Percentiles rank a stretch among this genome's conserved stretches.
phyloP scores from a whole-genome alignment of 352 stramenopile genomes.

The Globisporangium lucens region DNA sequence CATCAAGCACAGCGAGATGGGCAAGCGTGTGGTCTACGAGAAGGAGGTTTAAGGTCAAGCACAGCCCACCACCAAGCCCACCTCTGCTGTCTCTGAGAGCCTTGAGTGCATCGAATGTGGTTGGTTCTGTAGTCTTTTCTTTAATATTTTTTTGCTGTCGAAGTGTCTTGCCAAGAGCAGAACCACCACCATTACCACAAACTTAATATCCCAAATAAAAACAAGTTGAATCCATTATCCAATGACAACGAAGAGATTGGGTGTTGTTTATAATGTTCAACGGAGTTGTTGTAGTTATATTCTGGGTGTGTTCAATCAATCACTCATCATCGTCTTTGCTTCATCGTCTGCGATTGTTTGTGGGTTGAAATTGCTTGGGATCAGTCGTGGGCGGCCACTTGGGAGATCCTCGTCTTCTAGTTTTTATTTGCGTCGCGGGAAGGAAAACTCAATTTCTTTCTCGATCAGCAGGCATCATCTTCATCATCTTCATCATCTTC shows the following conservation, averaged over 20 bases:
- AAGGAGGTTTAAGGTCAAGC: slow-evolving; percentile 44
- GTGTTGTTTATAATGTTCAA: not conserved
- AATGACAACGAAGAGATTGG: not conserved
- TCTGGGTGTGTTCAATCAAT: not conserved
- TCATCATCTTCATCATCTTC: slow-evolving; percentile 6
- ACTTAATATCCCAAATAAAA: not conserved
- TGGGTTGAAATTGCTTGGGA: slow-evolving; percentile 15
- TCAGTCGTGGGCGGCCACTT: slow-evolving; percentile 10
- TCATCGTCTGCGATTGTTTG: slow-evolving; percentile 5
- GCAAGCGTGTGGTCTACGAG: slow-evolving; percentile 82
- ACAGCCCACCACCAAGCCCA: not conserved
- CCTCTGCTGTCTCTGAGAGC: not conserved
- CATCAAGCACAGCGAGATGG: slow-evolving; percentile 81
- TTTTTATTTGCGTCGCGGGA: slow-evolving; percentile 20
- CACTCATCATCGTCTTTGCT: not conserved
- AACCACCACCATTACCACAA: not conserved
- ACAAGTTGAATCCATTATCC: not conserved
- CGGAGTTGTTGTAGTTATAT: not conserved
- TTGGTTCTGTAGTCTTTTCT: slow-evolving; percentile 1
- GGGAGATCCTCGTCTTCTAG: slow-evolving; percentile 20
- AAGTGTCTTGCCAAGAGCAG: not conserved
- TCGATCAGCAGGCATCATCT: slow-evolving; percentile 4
- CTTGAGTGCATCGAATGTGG: not conserved
- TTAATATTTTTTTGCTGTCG: not conserved
- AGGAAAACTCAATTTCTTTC: slow-evolving; percentile 3